Conservation (phyloP, 2,329 filamentous ascomycete species). For the Thermoascus crustaceus region DNA sequence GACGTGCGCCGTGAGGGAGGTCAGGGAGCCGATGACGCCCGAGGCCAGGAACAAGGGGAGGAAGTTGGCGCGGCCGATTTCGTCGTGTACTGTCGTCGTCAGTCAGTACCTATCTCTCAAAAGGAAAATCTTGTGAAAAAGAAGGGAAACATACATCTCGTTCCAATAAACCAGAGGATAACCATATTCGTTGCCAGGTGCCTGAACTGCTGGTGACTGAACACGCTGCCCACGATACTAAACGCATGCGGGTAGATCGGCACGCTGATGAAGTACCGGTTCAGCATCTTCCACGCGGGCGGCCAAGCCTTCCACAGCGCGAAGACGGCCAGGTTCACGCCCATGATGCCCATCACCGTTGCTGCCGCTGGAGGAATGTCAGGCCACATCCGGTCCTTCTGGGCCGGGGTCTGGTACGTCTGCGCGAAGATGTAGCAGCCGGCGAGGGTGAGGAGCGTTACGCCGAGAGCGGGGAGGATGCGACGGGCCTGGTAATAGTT, state of each 20-base stretch:
- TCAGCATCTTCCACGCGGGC: conserved; percentile 48
- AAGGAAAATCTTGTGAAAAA: conserved; percentile 10
- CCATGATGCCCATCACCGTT: conserved; percentile 44
- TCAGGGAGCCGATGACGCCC: conserved; percentile 40
- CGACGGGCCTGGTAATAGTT: conserved; percentile 29
- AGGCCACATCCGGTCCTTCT: conserved; percentile 42
- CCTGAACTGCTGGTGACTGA: conserved; percentile 47
- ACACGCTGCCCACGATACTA: conserved; percentile 46
- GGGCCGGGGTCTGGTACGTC: conserved; percentile 42
- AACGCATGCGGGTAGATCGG: conserved; percentile 46
- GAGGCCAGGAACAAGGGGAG: conserved; percentile 44
- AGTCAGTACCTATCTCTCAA: conserved; percentile 2
- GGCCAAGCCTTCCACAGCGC: conserved; percentile 44
- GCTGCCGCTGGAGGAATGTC: conserved; percentile 43
- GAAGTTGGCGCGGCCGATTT: conserved; percentile 49
- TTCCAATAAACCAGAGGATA: conserved; percentile 47
- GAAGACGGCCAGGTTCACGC: conserved; percentile 43
- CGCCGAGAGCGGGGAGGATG: conserved; percentile 38
- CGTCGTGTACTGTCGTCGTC: conserved; percentile 40
- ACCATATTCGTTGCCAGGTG: conserved; percentile 50
- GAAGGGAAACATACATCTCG: conserved; percentile 29
- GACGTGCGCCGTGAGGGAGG: conserved; percentile 39
- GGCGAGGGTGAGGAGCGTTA: conserved; percentile 30
- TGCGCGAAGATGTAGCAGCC: conserved; percentile 39
- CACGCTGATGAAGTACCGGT: conserved; percentile 48